These are phyloP conservation scores for Candida tammaniensis DNA, from an alignment of 805 yeast genomes.

Conservation along the genomic window DNA sequence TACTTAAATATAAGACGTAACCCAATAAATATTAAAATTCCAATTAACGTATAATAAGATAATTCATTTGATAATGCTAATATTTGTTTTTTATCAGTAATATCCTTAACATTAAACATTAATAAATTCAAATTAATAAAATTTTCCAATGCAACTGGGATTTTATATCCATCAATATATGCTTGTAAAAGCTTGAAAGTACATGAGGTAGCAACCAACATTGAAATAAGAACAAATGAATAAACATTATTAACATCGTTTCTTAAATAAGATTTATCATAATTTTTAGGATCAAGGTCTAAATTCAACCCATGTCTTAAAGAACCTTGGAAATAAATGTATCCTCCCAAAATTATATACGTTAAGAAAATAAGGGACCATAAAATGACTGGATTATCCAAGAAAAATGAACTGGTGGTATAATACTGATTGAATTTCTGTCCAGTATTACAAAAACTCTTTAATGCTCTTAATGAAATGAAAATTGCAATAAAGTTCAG, in stretches of 20 bases:
- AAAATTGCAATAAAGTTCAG: constrained; percentile 16
- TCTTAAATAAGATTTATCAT: constrained; percentile 23
- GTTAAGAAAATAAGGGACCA: constrained; percentile 51
- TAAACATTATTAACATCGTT: constrained; percentile 13
- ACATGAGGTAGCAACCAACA: constrained; percentile 44
- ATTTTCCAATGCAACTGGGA: constrained; percentile 41
- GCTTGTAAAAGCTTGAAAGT: constrained; percentile 57
- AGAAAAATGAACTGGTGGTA: constrained; percentile 43
- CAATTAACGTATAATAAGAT: constrained; percentile 22
- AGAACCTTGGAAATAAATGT: constrained; percentile 24
- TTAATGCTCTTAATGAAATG: constrained; percentile 51
- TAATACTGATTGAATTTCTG: constrained; percentile 60
- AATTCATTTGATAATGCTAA: constrained; percentile 16
- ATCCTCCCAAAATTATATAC: constrained; percentile 21
- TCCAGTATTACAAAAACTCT: constrained; percentile 89
- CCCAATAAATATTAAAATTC: constrained; percentile 27
- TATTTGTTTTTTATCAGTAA: constrained; percentile 8
- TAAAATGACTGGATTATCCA: constrained; percentile 25
- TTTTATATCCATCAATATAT: constrained; percentile 49
- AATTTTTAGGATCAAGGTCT: constrained; percentile 13
- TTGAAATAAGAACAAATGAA: constrained; percentile 45
- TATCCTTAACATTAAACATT: constrained; percentile 20
- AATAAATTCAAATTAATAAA: constrained; percentile 28
- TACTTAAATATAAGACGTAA: constrained; percentile 28
- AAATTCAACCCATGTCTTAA: constrained; percentile 15